phyloP scores from a whole-genome alignment of 2,329 filamentous ascomycete species.

The Westerdykella ornata region DNA sequence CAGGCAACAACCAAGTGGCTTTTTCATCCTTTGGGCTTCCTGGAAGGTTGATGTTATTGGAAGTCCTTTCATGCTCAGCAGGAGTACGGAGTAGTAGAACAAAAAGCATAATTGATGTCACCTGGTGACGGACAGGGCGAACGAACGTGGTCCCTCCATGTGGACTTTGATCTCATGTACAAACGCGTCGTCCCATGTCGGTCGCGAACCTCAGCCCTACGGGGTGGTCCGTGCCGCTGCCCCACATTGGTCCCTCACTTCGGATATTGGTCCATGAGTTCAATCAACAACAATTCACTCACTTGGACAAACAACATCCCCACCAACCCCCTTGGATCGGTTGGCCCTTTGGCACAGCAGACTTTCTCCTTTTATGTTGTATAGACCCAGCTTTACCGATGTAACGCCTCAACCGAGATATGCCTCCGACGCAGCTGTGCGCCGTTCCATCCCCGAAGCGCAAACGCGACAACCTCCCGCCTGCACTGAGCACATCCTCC shows the following conservation, averaged over 20 bases:
- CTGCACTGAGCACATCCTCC: constrained; percentile 30
- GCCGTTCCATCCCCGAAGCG: constrained; percentile 33
- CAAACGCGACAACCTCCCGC: constrained; percentile 32
- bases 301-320: not conserved
- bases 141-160: too few relatives aligned
- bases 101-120: too few relatives aligned
- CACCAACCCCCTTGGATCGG: not conserved
- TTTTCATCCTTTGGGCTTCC: too few relatives aligned
- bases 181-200: too few relatives aligned
- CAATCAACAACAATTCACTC: not conserved
- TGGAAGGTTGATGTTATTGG: too few relatives aligned
- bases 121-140: too few relatives aligned
- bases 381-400: constrained; percentile 1
- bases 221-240: constrained; percentile 7
- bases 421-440: constrained; percentile 31
- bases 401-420: constrained; percentile 10
- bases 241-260: constrained; percentile 11
- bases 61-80: too few relatives aligned
- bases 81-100: too few relatives aligned
- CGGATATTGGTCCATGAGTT: constrained; percentile 3
- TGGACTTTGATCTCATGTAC: too few relatives aligned
- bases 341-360: not conserved
- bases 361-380: not conserved
- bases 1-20: too few relatives aligned
- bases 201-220: constrained; percentile 11